Evolutionary conservation across 371 early-diverging fungal species (phyloP), one percentile per base, ranked within the genome.

Genomic region (Synchytrium microbalum): DNA sequence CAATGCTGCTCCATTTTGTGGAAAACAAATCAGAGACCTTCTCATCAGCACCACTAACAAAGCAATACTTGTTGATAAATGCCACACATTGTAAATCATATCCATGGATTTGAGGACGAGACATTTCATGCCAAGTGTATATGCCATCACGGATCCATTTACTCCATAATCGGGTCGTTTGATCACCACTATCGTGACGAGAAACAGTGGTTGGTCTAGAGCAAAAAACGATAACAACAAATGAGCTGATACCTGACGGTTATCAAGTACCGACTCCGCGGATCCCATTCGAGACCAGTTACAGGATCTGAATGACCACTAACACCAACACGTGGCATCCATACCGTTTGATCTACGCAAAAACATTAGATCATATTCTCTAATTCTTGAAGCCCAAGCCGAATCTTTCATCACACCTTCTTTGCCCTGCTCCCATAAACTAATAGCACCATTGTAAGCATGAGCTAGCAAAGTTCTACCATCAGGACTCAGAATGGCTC

Each of bases 21-120:
- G 28, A 30, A 26, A 16, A 13, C 14, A 61, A 61, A 30, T 25
- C 13, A n/a, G 26, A 23, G 3, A 77, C 74, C 75, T 96, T 96
- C 69, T 96, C 98, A 67, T 98, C 98, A 26, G 96, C 92, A 8
- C 91, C 97, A 61, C 87, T 84, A 2, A 92, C 90, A 77, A 87
- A 94, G 56, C 77, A 80, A 78, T 84, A 88, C 27, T 81, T 77
- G 64, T 86, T 72, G 5, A 89, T 73, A 69, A 94, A 92, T 0
- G 91, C 84, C 10, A 94, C 69, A 69, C 92, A 90, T 56, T 90
- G 86, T 59, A 95, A 73, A 69, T 95, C 92, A 69, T 96, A 96
- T 0, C 98, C 98, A 69, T 98, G 98, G 29, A 96, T 88, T 75
- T 98, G 98, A 16, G 98, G 92, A 2, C 98, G 81, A 1, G 92